A percentile compares a stretch with the other conserved stretches of the same genome.
Conservation (phyloP, 768 basidiomycete genomes). For the Leucogyrophana mollusca region DNA sequence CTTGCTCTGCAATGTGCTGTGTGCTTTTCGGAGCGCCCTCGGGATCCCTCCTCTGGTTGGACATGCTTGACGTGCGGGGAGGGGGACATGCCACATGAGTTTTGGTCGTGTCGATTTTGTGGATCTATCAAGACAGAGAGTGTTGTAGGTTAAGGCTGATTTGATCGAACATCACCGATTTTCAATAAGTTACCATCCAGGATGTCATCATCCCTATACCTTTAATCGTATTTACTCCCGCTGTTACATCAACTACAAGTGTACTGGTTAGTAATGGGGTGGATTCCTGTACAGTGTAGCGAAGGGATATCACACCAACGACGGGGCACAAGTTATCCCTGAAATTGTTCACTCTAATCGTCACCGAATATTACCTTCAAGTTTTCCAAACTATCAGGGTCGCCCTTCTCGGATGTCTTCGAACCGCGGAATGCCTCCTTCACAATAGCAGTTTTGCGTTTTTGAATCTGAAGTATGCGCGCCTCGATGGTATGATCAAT, state of each 20-base stretch:
- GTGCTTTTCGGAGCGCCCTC: constrained; percentile 45
- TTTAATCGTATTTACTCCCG: too few species aligned
- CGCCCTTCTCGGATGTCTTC: constrained; percentile 40
- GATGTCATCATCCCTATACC: too few species aligned
- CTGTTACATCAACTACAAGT: too few species aligned
- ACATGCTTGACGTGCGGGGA: constrained; percentile 65
- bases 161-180: too few species aligned
- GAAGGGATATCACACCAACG: too few species aligned
- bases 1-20: constrained; percentile 56
- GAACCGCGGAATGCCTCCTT: constrained; percentile 77
- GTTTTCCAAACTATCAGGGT: constrained; percentile 77
- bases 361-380: constrained; percentile 78
- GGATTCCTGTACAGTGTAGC: too few species aligned
- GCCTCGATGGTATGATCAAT: constrained; percentile 75
- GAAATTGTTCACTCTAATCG: constrained; percentile 4
- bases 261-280: too few species aligned
- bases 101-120: constrained; percentile 77
- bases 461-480: constrained; percentile 79
- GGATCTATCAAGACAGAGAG: constrained; percentile 57
- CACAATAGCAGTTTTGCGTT: constrained; percentile 83
- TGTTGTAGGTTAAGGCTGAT: neutral
- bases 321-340: too few species aligned
- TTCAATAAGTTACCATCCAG: too few species aligned
- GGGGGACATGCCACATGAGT: constrained; percentile 55
- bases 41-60: constrained; percentile 49